These are phyloP conservation scores for Sugiyamaella grinbergsii DNA, from an alignment of 1,139 yeast species.

Conservation along the genomic window DNA sequence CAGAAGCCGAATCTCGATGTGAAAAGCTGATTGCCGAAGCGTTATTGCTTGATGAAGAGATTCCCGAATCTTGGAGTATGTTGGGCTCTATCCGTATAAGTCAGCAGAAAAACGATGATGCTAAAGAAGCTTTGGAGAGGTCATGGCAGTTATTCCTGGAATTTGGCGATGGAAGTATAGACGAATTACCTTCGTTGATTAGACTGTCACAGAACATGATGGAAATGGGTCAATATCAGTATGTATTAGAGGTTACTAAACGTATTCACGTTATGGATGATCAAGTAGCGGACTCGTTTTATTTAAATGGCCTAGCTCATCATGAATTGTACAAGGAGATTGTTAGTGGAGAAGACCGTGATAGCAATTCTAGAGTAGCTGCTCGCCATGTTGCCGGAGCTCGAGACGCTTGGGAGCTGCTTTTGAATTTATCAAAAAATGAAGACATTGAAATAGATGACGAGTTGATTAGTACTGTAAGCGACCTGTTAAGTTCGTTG, in stretches of 20 bases:
- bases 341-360: constrained; percentile 15
- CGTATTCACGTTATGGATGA: constrained; percentile 78
- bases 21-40: constrained; percentile 70
- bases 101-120: constrained; percentile 76
- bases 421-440: constrained; percentile 31
- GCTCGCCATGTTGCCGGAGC: constrained; percentile 40
- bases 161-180: constrained; percentile 38
- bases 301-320: constrained; percentile 78
- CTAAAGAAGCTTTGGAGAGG: constrained; percentile 63
- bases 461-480: constrained; percentile 37
- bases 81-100: constrained; percentile 88
- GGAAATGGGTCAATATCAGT: constrained; percentile 72
- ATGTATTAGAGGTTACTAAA: constrained; percentile 61
- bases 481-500: constrained; percentile 42
- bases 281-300: constrained; percentile 73
- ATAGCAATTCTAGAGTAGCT: constrained; percentile 26
- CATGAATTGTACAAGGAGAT: constrained; percentile 46
- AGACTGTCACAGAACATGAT: constrained; percentile 61
- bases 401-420: constrained; percentile 38
- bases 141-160: constrained; percentile 64
- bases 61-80: constrained; percentile 81
- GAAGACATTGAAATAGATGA: constrained; percentile 36
- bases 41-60: constrained; percentile 56
- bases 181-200: constrained; percentile 68
- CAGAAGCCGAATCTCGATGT: constrained; percentile 81